Evolutionary conservation across 2,329 filamentous ascomycete genomes (phyloP).

Genomic region (Sarocladium brachiariae): DNA sequence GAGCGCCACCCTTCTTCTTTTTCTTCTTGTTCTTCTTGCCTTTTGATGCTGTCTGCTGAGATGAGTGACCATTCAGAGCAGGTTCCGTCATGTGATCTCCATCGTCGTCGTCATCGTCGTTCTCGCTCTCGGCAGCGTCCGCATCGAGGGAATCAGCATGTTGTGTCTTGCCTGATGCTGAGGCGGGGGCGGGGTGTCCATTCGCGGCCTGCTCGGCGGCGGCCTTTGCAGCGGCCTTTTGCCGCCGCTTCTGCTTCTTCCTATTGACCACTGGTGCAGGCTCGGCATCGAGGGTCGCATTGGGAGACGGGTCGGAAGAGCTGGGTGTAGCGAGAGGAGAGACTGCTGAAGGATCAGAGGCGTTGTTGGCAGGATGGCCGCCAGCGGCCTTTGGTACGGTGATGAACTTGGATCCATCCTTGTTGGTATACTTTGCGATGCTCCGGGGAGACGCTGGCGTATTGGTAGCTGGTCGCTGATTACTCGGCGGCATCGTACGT

Average conservation of each 20-base stretch:
- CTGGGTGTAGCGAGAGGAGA: conserved; percentile 30
- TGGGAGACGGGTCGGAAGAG: conserved; percentile 27
- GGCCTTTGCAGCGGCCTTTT: conserved; percentile 72
- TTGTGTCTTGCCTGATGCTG: conserved; percentile 16
- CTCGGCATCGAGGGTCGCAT: conserved; percentile 20
- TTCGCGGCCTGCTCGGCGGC: conserved; percentile 37
- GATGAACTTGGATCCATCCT: conserved; percentile 64
- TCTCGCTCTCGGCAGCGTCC: conserved; percentile 50
- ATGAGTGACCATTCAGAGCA: conserved; percentile 2
- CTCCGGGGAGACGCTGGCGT: conserved; percentile 45
- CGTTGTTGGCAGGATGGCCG: conserved; percentile 37
- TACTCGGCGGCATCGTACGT: conserved; percentile 45
- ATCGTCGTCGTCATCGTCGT: conserved; percentile 37
- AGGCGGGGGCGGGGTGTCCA: conserved; percentile 30
- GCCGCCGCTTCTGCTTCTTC: conserved; percentile 91
- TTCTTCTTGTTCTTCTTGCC: conserved; percentile 62
- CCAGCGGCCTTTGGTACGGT: conserved; percentile 48
- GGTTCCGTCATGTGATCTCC: conserved; percentile 14
- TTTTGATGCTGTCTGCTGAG: conserved; percentile 23
- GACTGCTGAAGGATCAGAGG: conserved; percentile 40
- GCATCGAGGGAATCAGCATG: conserved; percentile 30
- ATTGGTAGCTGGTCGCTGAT: conserved; percentile 41
- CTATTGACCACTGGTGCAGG: conserved; percentile 61
- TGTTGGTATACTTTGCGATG: conserved; percentile 58
- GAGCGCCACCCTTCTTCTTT: conserved; percentile 39